Conservation (phyloP, 2,329 filamentous ascomycete species). For the Corniculantispora saksenae region DNA sequence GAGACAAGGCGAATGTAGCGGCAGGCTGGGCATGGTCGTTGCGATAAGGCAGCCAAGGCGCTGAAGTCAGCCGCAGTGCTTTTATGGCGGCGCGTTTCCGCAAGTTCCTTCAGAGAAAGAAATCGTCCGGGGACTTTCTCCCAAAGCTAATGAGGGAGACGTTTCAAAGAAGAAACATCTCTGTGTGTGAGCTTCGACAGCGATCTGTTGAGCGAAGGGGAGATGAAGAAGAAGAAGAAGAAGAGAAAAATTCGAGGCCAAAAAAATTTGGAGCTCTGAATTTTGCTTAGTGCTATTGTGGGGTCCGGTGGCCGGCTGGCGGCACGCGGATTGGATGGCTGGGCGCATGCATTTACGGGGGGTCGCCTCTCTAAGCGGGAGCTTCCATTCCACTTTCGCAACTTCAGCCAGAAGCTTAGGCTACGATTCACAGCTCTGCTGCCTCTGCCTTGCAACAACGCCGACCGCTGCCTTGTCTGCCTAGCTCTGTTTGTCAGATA, state of each 20-base stretch:
- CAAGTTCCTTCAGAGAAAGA: constrained; percentile 52
- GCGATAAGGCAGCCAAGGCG: constrained; percentile 53
- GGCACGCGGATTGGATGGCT: constrained; percentile 19
- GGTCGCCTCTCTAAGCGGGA: constrained; percentile 22
- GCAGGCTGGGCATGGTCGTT: constrained; percentile 39
- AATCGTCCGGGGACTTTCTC: constrained; percentile 99
- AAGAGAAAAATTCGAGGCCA: constrained; percentile 20
- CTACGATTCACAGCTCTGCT: constrained; percentile 21
- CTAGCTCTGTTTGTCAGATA: neutral
- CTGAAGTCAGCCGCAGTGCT: constrained; percentile 90
- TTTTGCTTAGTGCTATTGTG: constrained; percentile 11
- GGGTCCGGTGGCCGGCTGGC: constrained; percentile 22
- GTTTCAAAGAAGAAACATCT: constrained; percentile 42
- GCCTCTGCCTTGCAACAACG: constrained; percentile 7
- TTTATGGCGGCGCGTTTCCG: constrained; percentile 99
- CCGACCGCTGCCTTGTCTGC: neutral
- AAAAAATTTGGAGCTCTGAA: constrained; percentile 19
- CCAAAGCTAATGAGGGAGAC: constrained; percentile 70
- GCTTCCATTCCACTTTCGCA: constrained; percentile 16
- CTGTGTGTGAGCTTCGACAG: constrained; percentile 98
- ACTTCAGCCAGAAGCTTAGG: constrained; percentile 18
- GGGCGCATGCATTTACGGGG: constrained; percentile 22
- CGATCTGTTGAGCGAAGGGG: constrained; percentile 99
- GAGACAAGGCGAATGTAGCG: constrained; percentile 43
- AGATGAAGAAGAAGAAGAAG: constrained; percentile 44